Conservation (phyloP, 2,329 filamentous ascomycete species). For the Westerdykella ornata region DNA sequence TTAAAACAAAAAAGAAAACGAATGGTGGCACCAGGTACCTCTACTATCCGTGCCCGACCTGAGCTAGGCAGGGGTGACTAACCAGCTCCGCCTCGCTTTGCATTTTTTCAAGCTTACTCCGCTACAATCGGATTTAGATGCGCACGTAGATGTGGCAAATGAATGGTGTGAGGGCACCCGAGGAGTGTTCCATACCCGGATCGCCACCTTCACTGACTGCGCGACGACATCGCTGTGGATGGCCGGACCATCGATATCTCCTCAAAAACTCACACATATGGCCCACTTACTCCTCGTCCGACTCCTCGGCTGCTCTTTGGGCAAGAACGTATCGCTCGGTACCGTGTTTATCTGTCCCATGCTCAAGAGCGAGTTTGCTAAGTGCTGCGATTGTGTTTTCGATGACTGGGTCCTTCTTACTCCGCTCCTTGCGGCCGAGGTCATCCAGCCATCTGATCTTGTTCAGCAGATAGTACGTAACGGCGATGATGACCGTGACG, state of each 20-base stretch:
- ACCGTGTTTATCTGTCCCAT: constrained; percentile 48
- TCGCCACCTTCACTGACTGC: too few species aligned
- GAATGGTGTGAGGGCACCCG: too few species aligned
- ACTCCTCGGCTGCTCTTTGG: constrained; percentile 41
- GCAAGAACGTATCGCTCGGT: constrained; percentile 42
- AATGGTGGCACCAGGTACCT: too few species aligned
- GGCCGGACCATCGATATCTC: neutral
- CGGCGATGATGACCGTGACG: constrained; percentile 59
- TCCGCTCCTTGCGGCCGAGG: constrained; percentile 57
- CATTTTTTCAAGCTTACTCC: too few species aligned
- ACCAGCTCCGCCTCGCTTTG: too few species aligned
- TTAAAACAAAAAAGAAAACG: too few species aligned
- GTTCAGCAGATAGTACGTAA: constrained; percentile 59
- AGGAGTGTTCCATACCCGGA: too few species aligned
- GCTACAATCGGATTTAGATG: too few species aligned
- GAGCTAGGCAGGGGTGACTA: too few species aligned
- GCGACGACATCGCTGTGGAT: too few species aligned
- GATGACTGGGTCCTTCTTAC: constrained; percentile 55
- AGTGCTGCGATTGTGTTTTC: constrained; percentile 61
- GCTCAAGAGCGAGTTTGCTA: constrained; percentile 57
- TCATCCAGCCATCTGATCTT: constrained; percentile 53
- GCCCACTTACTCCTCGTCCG: constrained; percentile 42
- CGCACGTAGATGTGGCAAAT: too few species aligned
- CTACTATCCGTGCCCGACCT: too few species aligned
- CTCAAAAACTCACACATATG: neutral